A percentile compares a stretch with the other conserved stretches of the same genome.
Evolutionary conservation across 2,329 filamentous ascomycete species (phyloP).

Genomic region (Alternaria conjuncta): DNA sequence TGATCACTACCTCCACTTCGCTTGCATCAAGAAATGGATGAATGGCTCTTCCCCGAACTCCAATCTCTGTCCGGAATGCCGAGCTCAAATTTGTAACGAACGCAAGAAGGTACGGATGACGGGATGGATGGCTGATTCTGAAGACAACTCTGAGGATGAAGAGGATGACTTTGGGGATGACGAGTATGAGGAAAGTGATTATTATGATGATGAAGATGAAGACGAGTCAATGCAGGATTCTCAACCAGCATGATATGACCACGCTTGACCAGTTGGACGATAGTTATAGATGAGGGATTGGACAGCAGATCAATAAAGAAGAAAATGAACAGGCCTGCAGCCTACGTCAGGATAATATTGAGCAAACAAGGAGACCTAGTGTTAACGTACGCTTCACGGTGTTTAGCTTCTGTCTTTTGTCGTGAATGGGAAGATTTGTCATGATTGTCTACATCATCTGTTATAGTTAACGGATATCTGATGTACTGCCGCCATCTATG

Average conservation of each 20-base stretch:
- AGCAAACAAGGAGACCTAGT: not conserved
- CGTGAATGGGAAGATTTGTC: too few relatives aligned
- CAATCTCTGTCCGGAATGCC: not conserved
- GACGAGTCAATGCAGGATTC: not conserved
- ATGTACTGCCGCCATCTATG: not conserved
- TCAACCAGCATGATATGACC: too few relatives aligned
- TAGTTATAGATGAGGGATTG: not conserved
- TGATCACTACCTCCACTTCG: not conserved
- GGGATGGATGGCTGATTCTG: not conserved
- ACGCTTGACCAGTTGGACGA: not conserved
- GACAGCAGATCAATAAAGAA: not conserved
- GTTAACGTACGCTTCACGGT: not conserved
- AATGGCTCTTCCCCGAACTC: not conserved
- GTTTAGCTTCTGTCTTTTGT: not conserved
- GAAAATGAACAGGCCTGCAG: not conserved
- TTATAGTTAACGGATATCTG: too few relatives aligned
- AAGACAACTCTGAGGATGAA: not conserved
- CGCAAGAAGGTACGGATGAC: not conserved
- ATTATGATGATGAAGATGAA: not conserved
- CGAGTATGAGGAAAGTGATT: not conserved
- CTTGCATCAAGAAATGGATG: not conserved
- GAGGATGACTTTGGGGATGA: not conserved
- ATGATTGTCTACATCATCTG: too few relatives aligned
- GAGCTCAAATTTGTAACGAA: not conserved
- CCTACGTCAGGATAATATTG: not conserved